Evolutionary conservation across 768 basidiomycete species (phyloP), one percentile per base, ranked within the genome.

Genomic region (Obba rivulosa): DNA sequence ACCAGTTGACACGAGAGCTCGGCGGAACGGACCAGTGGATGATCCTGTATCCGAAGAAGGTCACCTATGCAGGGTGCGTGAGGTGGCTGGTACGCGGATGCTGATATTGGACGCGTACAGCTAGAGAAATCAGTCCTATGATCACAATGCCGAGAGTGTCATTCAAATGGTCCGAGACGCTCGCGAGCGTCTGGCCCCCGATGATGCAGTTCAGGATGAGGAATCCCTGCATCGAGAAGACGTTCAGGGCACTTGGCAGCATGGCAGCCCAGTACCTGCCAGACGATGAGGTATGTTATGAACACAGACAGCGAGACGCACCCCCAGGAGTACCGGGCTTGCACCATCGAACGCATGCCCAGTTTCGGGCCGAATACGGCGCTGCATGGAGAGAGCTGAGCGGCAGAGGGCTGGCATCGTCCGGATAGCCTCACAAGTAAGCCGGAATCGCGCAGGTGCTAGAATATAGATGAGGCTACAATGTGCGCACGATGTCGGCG

Each of bases 271-370:
- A 70, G 44, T 70, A 72, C 11, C 74, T 75, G 48, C 24, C 21
- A 18, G 18, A 37, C 7, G 25, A 18, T 28, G 14, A 25, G 20
- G 22, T 21, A 17, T 16, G 7, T 10, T 13, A 31, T 31, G 28
- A 31, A 31, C 13, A 8, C 13, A 21, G 1, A 22, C 16, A 10
- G 35, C 1, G 23, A 25, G 5, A 47, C 62, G 0, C 43, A 76
- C 72, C 77, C 78, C 66, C 75, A 77, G 0, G 73, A 75, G 55
- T 74, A 81, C 18, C 80, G 67, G 1, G 76, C 69, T 43, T 77
- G 72, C 8, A 79, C 71, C 79, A 81, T 81, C 13, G 77, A 74
- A n/a, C 80, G 70, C 57, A 71, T 73, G 2, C 80, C 80, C 1
- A 77, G 60, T 48, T 76, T 75, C 2, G 80, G 79, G 0, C 80